Conservation (phyloP, 495 filamentous ascomycete species). For the Neurospora discreta region DNA sequence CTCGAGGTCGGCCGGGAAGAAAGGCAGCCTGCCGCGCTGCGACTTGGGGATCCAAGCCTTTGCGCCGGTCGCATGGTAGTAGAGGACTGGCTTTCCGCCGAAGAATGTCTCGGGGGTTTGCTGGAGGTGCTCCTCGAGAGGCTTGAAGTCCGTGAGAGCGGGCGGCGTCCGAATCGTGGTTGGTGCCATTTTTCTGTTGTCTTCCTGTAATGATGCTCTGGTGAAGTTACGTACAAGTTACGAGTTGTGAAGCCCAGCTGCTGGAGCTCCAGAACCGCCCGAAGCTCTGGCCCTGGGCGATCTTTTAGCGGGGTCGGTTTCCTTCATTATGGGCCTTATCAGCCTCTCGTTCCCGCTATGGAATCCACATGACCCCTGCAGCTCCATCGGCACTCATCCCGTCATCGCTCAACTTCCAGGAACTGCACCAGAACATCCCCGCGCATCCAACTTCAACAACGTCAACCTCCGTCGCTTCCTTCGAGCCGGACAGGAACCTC, state of each 20-base stretch:
- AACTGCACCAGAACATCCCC: not conserved
- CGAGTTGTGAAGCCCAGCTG: constrained; percentile 8
- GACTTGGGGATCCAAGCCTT: constrained; percentile 44
- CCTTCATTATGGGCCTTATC: constrained; percentile 1
- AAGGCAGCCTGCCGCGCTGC: constrained; percentile 33
- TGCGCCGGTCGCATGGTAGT: constrained; percentile 56
- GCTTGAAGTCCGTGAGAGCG: constrained; percentile 47
- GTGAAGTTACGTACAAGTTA: constrained; percentile 1
- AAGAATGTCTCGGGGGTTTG: constrained; percentile 79
- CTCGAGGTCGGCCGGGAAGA: constrained; percentile 34
- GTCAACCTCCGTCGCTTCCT: not conserved
- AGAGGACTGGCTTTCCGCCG: constrained; percentile 64
- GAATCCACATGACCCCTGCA: not conserved
- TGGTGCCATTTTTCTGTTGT: constrained; percentile 21
- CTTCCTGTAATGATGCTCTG: not conserved
- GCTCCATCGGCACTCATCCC: not conserved
- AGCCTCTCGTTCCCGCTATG: constrained; percentile 9
- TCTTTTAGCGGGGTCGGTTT: constrained; percentile 13
- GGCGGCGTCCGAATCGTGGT: constrained; percentile 31
- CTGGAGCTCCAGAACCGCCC: constrained; percentile 5
- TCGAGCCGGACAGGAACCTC: too few relatives aligned
- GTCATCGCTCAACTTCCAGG: not conserved
- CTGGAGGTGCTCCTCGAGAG: constrained; percentile 68
- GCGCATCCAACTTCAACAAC: not conserved
- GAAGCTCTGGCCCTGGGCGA: not conserved